These are phyloP conservation scores for Allium sativum DNA, from an alignment of 106 monocot genomes.

Conservation along the genomic window DNA sequence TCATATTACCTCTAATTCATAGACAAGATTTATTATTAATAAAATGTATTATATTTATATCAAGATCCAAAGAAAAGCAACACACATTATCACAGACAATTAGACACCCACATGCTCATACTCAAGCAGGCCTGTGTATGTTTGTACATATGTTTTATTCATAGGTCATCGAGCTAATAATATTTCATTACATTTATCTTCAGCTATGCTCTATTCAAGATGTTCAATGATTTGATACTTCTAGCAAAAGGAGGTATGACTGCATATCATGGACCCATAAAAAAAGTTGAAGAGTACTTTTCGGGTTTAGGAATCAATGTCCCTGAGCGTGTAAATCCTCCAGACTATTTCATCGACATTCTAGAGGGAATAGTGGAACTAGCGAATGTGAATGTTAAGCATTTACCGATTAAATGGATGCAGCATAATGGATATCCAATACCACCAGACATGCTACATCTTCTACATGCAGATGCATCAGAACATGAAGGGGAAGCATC, in stretches of 20 bases:
- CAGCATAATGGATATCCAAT: slow-evolving; percentile 39
- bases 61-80: too few relatives aligned
- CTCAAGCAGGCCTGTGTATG: too few relatives aligned
- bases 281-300: slow-evolving; percentile 61
- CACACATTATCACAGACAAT: too few relatives aligned
- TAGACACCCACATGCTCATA: too few relatives aligned
- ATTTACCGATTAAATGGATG: slow-evolving; percentile 59
- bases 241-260: slow-evolving; percentile 63
- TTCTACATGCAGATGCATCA: slow-evolving; percentile 7
- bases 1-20: too few relatives aligned
- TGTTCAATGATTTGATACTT: slow-evolving; percentile 65
- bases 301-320: slow-evolving; percentile 46
- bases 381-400: slow-evolving; percentile 26
- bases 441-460: slow-evolving; percentile 38
- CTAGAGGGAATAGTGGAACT: slow-evolving; percentile 59
- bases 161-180: too few relatives aligned
- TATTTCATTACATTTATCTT: slow-evolving; percentile 1
- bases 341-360: slow-evolving; percentile 68
- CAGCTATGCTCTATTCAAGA: slow-evolving; percentile 60
- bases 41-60: too few relatives aligned
- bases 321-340: slow-evolving; percentile 72
- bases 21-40: too few relatives aligned
- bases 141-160: too few relatives aligned
- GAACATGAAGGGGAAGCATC: slow-evolving; percentile 1
- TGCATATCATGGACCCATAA: slow-evolving; percentile 50